Evolutionary conservation across 139 green algal genomes (phyloP), one percentile per base, ranked within the genome.

Genomic region (Tetraselmis chui): DNA sequence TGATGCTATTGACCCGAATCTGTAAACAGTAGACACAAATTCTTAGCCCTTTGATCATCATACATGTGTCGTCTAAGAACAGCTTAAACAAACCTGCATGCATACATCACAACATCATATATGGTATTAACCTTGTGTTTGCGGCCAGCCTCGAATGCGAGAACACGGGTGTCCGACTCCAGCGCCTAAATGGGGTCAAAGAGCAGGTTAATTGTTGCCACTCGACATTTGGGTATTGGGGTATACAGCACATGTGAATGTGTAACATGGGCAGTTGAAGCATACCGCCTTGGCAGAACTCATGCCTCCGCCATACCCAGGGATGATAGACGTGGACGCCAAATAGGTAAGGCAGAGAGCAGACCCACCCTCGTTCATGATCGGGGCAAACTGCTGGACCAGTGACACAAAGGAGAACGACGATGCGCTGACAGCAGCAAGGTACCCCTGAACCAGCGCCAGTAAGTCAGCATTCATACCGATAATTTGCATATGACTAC

Each of bases 261-360:
- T 31, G 22, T n/a, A 79, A n/a, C 75, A 79, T n/a, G 11, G 11
- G 23, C 75, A 27, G 79, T 1, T 75, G 59, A n/a, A 23, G 23
- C 29, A 11, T 77, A 91, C 85, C 79, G 94, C 94, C 91, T 99
- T 99, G 82, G 97, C 97, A 5, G 91, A 95, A 88, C 88, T 96
- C 97, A 99, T 99, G 85, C 97, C 97, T 31, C 97, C 97, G 27
- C 97, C 97, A 86, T 99, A 99, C 74, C 96, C 97, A 29, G 97
- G 97, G 83, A 99, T 97, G 80, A 97, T 91, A 1, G 86, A 83
- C 84, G 97, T 94, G 31, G 91, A 94, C 23, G 97, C 97, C 26
- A 98, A 89, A 90, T 99, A 99, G 27, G 97, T 99, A 2, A 99
- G 90, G n/a, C 87, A 85, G 91, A 91, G 67, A 76, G 88, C 85